phyloP scores from a whole-genome alignment of 2,329 filamentous ascomycete genomes.

The Colletotrichum cordylinicola region DNA sequence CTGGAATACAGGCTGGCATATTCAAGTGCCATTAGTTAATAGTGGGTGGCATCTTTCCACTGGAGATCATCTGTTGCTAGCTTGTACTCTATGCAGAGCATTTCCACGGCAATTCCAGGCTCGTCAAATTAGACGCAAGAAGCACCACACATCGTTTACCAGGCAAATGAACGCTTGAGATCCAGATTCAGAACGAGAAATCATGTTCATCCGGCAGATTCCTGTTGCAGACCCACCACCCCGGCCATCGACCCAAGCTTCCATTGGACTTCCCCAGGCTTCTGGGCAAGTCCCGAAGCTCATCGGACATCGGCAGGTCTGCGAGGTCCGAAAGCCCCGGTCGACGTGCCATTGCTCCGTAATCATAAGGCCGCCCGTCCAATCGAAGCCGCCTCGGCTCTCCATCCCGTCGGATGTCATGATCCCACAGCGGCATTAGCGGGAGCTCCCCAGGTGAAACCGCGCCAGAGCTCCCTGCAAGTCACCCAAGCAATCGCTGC shows the following conservation, averaged over 20 bases:
- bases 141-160: accelerated
- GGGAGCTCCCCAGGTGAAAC: slow-evolving; percentile 18
- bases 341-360: background rate
- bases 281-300: background rate
- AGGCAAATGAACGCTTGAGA: accelerated
- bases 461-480: slow-evolving; percentile 15
- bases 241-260: background rate
- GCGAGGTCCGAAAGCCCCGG: background rate
- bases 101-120: background rate
- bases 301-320: background rate
- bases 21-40: background rate
- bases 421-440: slow-evolving; percentile 20
- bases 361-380: background rate
- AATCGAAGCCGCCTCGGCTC: background rate
- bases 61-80: background rate
- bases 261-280: background rate
- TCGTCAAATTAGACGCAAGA: background rate
- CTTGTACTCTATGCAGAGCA: accelerated
- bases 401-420: slow-evolving; percentile 5
- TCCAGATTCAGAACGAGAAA: accelerated
- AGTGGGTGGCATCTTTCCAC: background rate
- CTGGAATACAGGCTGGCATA: background rate
- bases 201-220: background rate
- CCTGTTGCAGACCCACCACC: background rate
- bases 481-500: background rate